A percentile compares a stretch with the other conserved stretches of the same genome.
phyloP scores from a whole-genome alignment of 2,329 filamentous ascomycete species.

The Ophiosphaerella korrae region DNA sequence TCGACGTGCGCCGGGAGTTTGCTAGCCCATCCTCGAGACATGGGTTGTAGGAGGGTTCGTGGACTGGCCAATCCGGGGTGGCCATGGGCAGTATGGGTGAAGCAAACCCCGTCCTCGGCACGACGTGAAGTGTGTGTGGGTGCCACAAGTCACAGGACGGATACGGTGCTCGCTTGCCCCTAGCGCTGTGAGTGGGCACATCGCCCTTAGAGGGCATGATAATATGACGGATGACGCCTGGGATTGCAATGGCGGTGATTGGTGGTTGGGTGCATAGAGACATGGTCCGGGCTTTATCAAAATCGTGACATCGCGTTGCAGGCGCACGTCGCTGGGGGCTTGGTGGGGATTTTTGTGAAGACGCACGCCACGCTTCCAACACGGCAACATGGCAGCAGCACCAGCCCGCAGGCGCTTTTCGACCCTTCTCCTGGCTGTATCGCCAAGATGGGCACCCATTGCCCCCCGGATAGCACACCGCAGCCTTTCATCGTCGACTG shows the following conservation, averaged over 20 bases:
- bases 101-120: too few relatives aligned
- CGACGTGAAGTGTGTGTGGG: too few relatives aligned
- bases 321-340: not conserved
- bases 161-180: too few relatives aligned
- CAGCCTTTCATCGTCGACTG: constrained; percentile 26
- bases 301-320: constrained; percentile 21
- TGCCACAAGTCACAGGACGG: too few relatives aligned
- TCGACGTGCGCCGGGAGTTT: too few relatives aligned
- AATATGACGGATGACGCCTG: too few relatives aligned
- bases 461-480: constrained; percentile 23
- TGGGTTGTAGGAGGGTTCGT: not conserved
- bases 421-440: constrained; percentile 19
- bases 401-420: constrained; percentile 26
- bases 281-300: constrained; percentile 7
- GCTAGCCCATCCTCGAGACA: too few relatives aligned
- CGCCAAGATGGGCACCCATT: constrained; percentile 19
- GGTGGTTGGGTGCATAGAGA: constrained; percentile 3
- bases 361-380: not conserved
- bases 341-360: not conserved
- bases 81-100: too few relatives aligned
- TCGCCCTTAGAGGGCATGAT: too few relatives aligned
- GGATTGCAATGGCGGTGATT: not conserved
- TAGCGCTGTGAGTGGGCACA: too few relatives aligned
- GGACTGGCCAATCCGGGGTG: not conserved
- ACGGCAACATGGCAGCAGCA: constrained; percentile 24